Conservation (phyloP, 441 rosid genomes). For the Gossypium schwendimanii region DNA sequence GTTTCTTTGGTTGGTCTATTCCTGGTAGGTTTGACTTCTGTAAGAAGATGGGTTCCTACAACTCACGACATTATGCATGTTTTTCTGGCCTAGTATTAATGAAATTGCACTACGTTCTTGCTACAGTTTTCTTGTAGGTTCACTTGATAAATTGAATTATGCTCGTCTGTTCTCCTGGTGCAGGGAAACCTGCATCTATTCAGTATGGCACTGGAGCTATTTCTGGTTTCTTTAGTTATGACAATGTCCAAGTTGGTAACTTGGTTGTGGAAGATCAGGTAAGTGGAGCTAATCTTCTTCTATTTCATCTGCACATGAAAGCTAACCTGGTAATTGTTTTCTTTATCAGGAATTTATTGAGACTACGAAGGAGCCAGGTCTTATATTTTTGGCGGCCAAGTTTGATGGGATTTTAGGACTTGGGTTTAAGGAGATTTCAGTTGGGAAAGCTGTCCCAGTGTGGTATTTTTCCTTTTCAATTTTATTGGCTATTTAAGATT, state of each 20-base stretch:
- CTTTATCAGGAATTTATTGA: conserved; percentile 55
- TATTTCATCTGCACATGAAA: background rate
- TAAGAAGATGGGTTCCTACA: background rate
- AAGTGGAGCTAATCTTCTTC: background rate
- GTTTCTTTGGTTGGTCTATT: background rate
- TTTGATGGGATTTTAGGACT: conserved; percentile 73
- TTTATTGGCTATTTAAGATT: background rate
- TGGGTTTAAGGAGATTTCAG: conserved; percentile 64
- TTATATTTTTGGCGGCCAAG: conserved; percentile 54
- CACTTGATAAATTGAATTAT: conserved; percentile 1
- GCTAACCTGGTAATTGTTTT: background rate
- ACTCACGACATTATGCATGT: background rate
- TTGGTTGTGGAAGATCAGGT: conserved; percentile 59
- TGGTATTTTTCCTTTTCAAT: conserved; percentile 34
- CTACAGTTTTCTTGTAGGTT: background rate
- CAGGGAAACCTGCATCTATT: conserved; percentile 58
- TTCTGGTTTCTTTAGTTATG: conserved; percentile 58
- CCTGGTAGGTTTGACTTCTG: background rate
- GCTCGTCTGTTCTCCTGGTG: background rate
- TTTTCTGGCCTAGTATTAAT: background rate
- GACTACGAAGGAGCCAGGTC: conserved; percentile 65
- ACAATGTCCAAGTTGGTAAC: conserved; percentile 50
- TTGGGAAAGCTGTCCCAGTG: conserved; percentile 50
- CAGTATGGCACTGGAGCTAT: conserved; percentile 66
- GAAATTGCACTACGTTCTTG: background rate